These are phyloP conservation scores for Dimargaris cristalligena DNA, from an alignment of 192 early-diverging fungal species.

Conservation along the genomic window DNA sequence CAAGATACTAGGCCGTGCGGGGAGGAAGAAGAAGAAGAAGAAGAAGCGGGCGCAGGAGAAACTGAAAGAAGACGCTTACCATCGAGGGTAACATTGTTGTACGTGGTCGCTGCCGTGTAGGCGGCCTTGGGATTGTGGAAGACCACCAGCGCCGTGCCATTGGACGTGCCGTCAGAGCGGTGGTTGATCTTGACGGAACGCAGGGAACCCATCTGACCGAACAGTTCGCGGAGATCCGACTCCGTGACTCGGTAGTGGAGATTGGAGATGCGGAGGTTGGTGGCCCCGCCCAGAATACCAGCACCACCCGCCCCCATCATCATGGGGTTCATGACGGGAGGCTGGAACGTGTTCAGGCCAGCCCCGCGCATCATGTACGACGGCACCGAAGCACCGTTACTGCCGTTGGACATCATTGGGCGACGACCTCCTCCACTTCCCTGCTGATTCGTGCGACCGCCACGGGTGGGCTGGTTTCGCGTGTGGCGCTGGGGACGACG, in stretches of 20 bases:
- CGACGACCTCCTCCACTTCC: no score
- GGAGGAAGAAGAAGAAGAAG: no score
- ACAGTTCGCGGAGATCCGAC: background rate
- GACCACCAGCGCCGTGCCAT: background rate
- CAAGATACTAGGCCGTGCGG: no score
- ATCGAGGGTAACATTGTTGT: background rate
- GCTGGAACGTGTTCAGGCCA: background rate
- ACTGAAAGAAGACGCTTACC: no score
- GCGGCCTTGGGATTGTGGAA: background rate
- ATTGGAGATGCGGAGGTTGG: background rate
- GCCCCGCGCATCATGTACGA: background rate
- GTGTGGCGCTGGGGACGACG: no score
- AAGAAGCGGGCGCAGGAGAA: no score
- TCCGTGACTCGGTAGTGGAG: background rate
- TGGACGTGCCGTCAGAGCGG: background rate
- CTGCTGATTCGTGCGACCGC: background rate
- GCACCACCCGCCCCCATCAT: background rate
- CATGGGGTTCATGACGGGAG: conserved; percentile 7
- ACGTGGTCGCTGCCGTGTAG: background rate
- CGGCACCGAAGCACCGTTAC: no score
- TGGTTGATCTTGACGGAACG: background rate
- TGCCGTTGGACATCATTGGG: no score
- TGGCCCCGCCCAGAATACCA: conserved; percentile 1
- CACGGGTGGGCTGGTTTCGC: background rate
- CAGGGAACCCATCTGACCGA: background rate